Percentiles rank a stretch among this genome's conserved stretches.
Conservation (phyloP, 2,329 filamentous ascomycete genomes). For the Fusarium staphyleae region DNA sequence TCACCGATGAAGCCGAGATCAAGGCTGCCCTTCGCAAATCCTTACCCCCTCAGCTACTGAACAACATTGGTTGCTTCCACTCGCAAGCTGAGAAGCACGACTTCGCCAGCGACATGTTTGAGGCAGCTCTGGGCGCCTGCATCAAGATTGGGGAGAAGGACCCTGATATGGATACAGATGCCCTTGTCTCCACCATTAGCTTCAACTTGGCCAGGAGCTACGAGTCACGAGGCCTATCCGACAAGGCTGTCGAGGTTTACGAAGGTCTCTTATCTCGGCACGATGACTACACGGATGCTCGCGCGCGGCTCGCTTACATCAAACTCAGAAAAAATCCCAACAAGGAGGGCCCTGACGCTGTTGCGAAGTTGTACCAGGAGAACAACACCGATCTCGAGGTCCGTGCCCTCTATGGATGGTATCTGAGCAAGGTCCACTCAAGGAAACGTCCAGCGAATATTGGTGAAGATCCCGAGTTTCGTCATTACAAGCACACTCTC, state of each 20-base stretch:
- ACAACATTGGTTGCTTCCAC: constrained; percentile 97
- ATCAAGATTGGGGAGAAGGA: constrained; percentile 81
- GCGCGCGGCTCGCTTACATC: constrained; percentile 88
- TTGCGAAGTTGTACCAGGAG: constrained; percentile 84
- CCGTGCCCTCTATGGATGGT: constrained; percentile 93
- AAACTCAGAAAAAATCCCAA: constrained; percentile 80
- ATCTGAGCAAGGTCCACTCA: constrained; percentile 78
- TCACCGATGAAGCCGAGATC: constrained; percentile 63
- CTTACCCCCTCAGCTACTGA: constrained; percentile 87
- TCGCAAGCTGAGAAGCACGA: constrained; percentile 86
- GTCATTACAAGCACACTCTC: constrained; percentile 95
- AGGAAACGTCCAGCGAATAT: constrained; percentile 84
- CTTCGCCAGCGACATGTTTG: constrained; percentile 84
- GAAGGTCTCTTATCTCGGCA: constrained; percentile 85
- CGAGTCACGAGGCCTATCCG: constrained; percentile 80
- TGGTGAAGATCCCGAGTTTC: constrained; percentile 87
- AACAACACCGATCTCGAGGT: constrained; percentile 89
- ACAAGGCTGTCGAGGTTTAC: constrained; percentile 88
- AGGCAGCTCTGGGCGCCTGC: constrained; percentile 88
- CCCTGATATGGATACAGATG: constrained; percentile 82
- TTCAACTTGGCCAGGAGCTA: constrained; percentile 96
- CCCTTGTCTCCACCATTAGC: constrained; percentile 92
- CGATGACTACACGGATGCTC: constrained; percentile 90
- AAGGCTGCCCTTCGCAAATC: constrained; percentile 73
- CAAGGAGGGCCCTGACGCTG: constrained; percentile 85